These are phyloP conservation scores for Annulohypoxylon nitens DNA, from an alignment of 495 filamentous ascomycete genomes.

Conservation along the genomic window DNA sequence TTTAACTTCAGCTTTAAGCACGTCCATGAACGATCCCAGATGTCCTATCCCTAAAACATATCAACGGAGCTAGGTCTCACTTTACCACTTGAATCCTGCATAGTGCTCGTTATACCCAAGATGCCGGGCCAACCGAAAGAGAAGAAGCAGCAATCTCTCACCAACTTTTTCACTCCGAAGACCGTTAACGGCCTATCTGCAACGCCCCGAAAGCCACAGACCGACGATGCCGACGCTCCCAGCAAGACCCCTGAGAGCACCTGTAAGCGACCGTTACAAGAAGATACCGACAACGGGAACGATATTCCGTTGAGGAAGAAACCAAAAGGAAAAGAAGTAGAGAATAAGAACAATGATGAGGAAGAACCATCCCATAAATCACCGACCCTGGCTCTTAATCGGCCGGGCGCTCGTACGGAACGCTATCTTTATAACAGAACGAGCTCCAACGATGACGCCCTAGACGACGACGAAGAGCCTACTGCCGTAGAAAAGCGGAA, in stretches of 20 bases:
- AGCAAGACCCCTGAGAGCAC: constrained; percentile 33
- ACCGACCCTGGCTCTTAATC: constrained; percentile 28
- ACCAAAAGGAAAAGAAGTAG: constrained; percentile 51
- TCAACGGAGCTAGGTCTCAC: not conserved
- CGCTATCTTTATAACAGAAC: constrained; percentile 61
- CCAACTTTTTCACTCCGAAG: constrained; percentile 85
- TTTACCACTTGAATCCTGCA: not conserved
- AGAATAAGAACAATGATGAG: constrained; percentile 47
- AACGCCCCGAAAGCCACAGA: constrained; percentile 33
- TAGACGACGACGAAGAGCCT: constrained; percentile 63
- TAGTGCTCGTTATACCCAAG: constrained; percentile 3
- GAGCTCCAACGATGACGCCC: constrained; percentile 41
- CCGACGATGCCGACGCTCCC: constrained; percentile 19
- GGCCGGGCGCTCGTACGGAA: constrained; percentile 54
- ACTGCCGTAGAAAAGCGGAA: constrained; percentile 58
- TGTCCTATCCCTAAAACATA: constrained; percentile 1
- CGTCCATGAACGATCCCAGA: constrained; percentile 1
- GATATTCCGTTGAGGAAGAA: constrained; percentile 57
- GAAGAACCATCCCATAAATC: constrained; percentile 24
- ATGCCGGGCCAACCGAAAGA: constrained; percentile 58
- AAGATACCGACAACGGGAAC: constrained; percentile 57
- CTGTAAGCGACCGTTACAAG: constrained; percentile 62
- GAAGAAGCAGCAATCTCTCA: constrained; percentile 85
- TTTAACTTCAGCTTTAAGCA: constrained; percentile 19
- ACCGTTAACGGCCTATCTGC: constrained; percentile 53